A percentile compares a stretch with the other conserved stretches of the same genome.
phyloP scores from a whole-genome alignment of 2,329 filamentous ascomycete species.

The Penicillium sp. region DNA sequence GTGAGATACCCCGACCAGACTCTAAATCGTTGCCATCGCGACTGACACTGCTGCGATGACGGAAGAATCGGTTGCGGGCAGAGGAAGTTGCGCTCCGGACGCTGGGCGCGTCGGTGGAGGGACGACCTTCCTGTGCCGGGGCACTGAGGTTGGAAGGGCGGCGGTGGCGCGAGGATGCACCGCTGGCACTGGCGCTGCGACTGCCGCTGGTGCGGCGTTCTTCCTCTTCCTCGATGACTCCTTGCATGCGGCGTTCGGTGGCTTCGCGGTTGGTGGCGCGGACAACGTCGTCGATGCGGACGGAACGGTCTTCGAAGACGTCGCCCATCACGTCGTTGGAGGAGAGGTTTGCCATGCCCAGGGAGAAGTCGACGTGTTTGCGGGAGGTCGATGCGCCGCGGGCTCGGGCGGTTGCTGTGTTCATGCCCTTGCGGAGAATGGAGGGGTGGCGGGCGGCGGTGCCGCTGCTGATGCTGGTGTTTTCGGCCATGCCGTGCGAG shows the following conservation, averaged over 20 bases:
- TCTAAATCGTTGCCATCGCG: constrained; percentile 48
- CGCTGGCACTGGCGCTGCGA: constrained; percentile 14
- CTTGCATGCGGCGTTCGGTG: constrained; percentile 44
- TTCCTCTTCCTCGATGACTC: constrained; percentile 38
- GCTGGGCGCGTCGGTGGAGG: constrained; percentile 35
- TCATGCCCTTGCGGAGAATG: constrained; percentile 58
- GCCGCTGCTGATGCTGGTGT: constrained; percentile 35
- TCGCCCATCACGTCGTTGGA: constrained; percentile 66
- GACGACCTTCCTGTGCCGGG: constrained; percentile 29
- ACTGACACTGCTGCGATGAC: constrained; percentile 45
- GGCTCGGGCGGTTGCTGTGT: constrained; percentile 48
- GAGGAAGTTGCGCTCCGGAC: constrained; percentile 39
- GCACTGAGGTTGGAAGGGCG: constrained; percentile 31
- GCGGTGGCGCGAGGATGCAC: constrained; percentile 29
- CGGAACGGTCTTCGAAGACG: constrained; percentile 62
- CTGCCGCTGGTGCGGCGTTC: constrained; percentile 26
- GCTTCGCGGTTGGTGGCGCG: constrained; percentile 45
- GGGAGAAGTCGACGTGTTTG: constrained; percentile 71
- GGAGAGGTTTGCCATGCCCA: constrained; percentile 66
- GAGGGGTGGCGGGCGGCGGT: constrained; percentile 48
- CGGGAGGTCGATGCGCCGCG: constrained; percentile 64
- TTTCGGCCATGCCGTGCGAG: constrained; percentile 29
- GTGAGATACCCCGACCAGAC: constrained; percentile 49
- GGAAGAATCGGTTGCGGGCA: constrained; percentile 67
- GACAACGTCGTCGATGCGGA: constrained; percentile 47